phyloP scores from a whole-genome alignment of 371 early-diverging fungal genomes.

The Syncephalastrum contaminatum region DNA sequence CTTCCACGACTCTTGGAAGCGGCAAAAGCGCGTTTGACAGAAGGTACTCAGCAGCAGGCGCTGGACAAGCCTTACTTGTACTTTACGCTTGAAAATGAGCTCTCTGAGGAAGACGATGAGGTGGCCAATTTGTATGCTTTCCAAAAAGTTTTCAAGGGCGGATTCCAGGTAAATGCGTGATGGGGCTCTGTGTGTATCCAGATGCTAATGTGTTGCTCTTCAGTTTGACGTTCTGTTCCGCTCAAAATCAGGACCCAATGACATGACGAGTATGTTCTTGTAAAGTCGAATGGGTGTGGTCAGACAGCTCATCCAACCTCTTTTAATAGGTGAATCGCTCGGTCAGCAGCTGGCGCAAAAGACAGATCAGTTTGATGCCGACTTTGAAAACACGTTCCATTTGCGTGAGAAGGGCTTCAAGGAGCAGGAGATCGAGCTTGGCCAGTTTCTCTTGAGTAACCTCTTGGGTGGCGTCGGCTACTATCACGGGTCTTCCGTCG shows the following conservation, averaged over 20 bases:
- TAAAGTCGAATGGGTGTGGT: background rate
- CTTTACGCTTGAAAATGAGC: constrained; percentile 36
- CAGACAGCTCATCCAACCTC: background rate
- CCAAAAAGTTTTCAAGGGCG: constrained; percentile 56
- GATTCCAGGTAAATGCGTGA: constrained; percentile 54
- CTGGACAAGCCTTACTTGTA: constrained; percentile 26
- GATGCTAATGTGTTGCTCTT: too few species aligned
- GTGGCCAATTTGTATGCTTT: constrained; percentile 53
- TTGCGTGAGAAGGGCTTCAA: constrained; percentile 67
- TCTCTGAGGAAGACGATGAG: constrained; percentile 35
- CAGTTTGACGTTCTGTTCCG: constrained; percentile 64
- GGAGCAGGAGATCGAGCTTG: constrained; percentile 64
- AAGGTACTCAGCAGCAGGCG: constrained; percentile 22
- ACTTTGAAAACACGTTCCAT: constrained; percentile 77
- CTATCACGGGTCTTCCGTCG: constrained; percentile 50
- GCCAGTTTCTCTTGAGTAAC: constrained; percentile 76
- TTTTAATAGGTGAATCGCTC: constrained; percentile 23
- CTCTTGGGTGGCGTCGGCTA: constrained; percentile 92
- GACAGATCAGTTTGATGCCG: constrained; percentile 57
- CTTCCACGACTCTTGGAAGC: constrained; percentile 21
- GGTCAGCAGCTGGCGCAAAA: constrained; percentile 21
- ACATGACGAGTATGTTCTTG: constrained; percentile 25
- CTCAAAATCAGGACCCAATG: constrained; percentile 37
- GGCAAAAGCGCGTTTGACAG: constrained; percentile 19
- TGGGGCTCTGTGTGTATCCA: background rate